Conservation (phyloP, 1,139 yeast genomes). For the Suhomyces wounanorum region DNA sequence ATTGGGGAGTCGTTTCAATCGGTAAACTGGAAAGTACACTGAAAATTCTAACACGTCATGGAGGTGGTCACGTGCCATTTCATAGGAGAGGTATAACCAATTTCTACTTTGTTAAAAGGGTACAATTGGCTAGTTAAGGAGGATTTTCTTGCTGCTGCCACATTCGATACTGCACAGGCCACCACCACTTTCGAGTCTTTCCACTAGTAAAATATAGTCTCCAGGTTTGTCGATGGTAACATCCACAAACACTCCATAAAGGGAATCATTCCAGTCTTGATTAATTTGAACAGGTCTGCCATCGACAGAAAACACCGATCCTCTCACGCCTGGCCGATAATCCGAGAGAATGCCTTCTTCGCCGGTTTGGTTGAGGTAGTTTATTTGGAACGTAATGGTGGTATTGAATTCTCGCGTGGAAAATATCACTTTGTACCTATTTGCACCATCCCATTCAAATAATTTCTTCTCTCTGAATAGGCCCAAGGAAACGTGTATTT, state of each 20-base stretch:
- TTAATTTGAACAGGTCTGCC: conserved; percentile 34
- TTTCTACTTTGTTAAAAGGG: too few species aligned
- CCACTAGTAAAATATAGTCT: conserved; percentile 43
- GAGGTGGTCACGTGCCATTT: not conserved
- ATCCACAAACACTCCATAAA: conserved; percentile 49
- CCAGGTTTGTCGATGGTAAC: conserved; percentile 29
- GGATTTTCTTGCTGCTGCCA: conserved; percentile 27
- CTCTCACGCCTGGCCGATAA: conserved; percentile 46
- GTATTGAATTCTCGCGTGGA: conserved; percentile 22
- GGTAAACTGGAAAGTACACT: not conserved
- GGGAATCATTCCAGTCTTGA: conserved; percentile 43
- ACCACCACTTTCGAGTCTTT: conserved; percentile 50
- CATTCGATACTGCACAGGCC: conserved; percentile 42
- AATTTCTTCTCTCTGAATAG: conserved; percentile 29
- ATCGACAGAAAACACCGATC: conserved; percentile 40
- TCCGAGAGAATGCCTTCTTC: conserved; percentile 25
- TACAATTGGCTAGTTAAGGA: not conserved
- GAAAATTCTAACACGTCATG: conserved; percentile 12
- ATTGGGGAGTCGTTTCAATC: conserved; percentile 1
- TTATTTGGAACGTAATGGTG: conserved; percentile 29
- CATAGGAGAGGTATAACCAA: not conserved
- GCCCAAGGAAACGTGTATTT: conserved; percentile 35
- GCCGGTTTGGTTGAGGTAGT: conserved; percentile 21
- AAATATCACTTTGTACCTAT: conserved; percentile 38
- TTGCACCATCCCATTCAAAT: conserved; percentile 42